Conservation (phyloP, 768 basidiomycete genomes). For the Calvatia gigantea region DNA sequence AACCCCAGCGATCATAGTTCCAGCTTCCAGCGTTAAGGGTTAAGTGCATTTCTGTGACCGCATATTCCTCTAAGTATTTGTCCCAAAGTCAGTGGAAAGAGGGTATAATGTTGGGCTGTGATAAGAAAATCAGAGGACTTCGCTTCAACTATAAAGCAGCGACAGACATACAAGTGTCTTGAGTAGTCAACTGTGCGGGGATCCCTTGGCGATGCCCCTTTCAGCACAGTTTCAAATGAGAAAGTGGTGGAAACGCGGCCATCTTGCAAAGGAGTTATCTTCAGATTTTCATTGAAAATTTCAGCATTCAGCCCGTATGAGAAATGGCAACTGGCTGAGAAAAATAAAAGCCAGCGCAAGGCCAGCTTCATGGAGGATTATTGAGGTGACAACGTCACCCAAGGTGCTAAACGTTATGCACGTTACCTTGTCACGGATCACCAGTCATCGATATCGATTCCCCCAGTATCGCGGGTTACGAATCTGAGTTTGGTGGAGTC, state of each 20-base stretch:
- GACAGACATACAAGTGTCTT: slow-evolving; percentile 40
- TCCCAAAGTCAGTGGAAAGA: slow-evolving; percentile 85
- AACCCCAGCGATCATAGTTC: slow-evolving; percentile 83
- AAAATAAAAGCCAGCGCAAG: slow-evolving; percentile 7
- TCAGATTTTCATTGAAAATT: slow-evolving; percentile 45
- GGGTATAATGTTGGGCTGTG: slow-evolving; percentile 77
- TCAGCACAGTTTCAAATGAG: slow-evolving; percentile 67
- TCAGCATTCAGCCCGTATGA: slow-evolving; percentile 28
- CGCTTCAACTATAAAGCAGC: too few species aligned
- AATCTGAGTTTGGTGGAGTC: not conserved
- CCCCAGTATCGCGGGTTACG: too few species aligned
- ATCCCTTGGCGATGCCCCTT: slow-evolving; percentile 51
- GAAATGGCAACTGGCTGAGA: slow-evolving; percentile 11
- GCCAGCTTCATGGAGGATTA: slow-evolving; percentile 3
- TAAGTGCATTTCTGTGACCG: slow-evolving; percentile 84
- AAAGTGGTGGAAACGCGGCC: slow-evolving; percentile 82
- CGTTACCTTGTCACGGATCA: too few species aligned
- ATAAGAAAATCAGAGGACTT: not conserved
- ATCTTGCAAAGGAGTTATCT: slow-evolving; percentile 59
- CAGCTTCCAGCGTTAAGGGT: slow-evolving; percentile 90
- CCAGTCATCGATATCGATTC: too few species aligned
- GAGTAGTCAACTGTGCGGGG: slow-evolving; percentile 46
- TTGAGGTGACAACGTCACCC: not conserved
- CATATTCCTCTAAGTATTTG: slow-evolving; percentile 84
- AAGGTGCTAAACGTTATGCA: not conserved